Conservation (phyloP, 306 rosid species). For the Argentina anserina region DNA sequence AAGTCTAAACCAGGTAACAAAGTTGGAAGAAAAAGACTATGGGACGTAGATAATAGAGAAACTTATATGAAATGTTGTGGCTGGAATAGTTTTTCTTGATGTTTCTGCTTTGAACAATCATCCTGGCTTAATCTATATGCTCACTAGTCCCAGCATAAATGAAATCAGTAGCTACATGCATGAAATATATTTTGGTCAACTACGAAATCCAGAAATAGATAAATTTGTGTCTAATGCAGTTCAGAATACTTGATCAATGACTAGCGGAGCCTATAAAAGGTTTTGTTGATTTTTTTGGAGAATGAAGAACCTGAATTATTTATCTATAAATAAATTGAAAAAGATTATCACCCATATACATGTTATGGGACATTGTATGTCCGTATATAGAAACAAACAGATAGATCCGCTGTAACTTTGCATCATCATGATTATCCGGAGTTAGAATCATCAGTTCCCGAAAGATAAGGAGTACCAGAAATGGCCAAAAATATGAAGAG, state of each 20-base stretch:
- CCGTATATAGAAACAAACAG: slow-evolving; percentile 2
- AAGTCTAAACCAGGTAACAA: slow-evolving; percentile 37
- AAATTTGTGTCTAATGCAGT: background rate
- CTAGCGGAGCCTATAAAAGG: background rate
- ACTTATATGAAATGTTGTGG: slow-evolving; percentile 41
- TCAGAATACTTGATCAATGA: background rate
- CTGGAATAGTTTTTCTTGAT: slow-evolving; percentile 8
- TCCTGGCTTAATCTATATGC: slow-evolving; percentile 12
- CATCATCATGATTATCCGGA: slow-evolving; percentile 10
- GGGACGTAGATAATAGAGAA: slow-evolving; percentile 39
- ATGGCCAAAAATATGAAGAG: background rate
- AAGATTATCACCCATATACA: slow-evolving; percentile 3
- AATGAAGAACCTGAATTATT: background rate
- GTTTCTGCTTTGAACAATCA: slow-evolving; percentile 24
- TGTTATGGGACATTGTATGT: background rate
- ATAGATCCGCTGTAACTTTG: background rate
- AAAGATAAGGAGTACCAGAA: slow-evolving; percentile 6
- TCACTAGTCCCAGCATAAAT: slow-evolving; percentile 10
- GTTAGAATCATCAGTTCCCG: background rate
- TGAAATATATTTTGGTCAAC: slow-evolving; percentile 17
- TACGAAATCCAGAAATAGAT: background rate
- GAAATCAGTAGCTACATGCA: slow-evolving; percentile 18
- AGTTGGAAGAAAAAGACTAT: slow-evolving; percentile 26
- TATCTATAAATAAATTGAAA: background rate
- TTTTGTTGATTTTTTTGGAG: background rate